Evolutionary conservation across 352 stramenopile species (phyloP).

Genomic region (Phytophthora niederhauseri): DNA sequence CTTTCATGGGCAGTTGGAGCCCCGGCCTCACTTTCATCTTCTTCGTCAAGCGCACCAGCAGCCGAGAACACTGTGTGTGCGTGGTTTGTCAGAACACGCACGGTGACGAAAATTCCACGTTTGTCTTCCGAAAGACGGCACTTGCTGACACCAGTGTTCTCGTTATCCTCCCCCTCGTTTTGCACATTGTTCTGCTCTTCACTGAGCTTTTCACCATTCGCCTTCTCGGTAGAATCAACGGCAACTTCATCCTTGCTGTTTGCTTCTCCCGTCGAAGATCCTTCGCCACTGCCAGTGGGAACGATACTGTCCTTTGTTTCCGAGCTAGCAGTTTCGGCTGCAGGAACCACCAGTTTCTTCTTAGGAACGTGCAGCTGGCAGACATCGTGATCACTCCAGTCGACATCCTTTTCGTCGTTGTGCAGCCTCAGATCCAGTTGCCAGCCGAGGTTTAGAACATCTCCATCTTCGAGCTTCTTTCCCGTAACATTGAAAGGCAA

Average conservation of each 20-base stretch:
- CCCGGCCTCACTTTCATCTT: conserved; percentile 11
- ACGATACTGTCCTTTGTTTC: conserved; percentile 18
- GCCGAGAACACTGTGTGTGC: conserved; percentile 22
- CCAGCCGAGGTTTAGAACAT: conserved; percentile 60
- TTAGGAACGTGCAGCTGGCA: conserved; percentile 59
- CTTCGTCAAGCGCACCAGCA: conserved; percentile 14
- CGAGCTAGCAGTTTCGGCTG: conserved; percentile 8
- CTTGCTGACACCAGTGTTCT: conserved; percentile 14
- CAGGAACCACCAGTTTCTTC: conserved; percentile 26
- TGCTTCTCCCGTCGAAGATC: conserved; percentile 2
- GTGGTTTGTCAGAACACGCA: conserved; percentile 36
- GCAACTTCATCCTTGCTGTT: conserved; percentile 8
- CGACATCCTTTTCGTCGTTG: conserved; percentile 58
- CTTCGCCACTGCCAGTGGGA: conserved; percentile 5
- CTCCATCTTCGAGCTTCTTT: conserved; percentile 59
- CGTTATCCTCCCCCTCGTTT: conserved; percentile 14
- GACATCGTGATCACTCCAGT: conserved; percentile 58
- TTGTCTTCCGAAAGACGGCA: conserved; percentile 42
- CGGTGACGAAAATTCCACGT: conserved; percentile 39
- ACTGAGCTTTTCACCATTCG: conserved; percentile 18
- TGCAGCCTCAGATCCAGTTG: conserved; percentile 59
- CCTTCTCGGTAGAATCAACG: conserved; percentile 1
- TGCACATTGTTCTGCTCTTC: conserved; percentile 7
- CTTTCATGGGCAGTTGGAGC: conserved; percentile 6
- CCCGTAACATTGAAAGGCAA: conserved; percentile 75